Base-by-base conservation (phyloP, 2,329 filamentous ascomycete species). In the Akanthomyces uredinophilus region DNA sequence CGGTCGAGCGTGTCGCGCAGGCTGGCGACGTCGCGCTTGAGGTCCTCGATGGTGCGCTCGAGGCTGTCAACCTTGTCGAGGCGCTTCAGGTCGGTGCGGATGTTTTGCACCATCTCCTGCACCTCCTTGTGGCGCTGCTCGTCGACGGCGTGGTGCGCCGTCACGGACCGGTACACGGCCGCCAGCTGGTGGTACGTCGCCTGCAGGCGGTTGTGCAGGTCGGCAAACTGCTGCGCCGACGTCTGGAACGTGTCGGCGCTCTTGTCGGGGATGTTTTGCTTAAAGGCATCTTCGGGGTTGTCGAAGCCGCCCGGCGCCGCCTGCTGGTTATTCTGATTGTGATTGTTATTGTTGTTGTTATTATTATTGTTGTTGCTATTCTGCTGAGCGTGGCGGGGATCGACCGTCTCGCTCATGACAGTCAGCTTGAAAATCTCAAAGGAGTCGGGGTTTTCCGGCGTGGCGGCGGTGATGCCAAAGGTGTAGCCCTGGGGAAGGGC, bases 401-500 rank as follows among this genome's bases (percentile, higher is more conserved):
- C 57, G 39, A 65, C 70, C 63, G 68, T 77, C 69, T 86, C 83
- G 13, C 83, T 87, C 70, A 87, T 85, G 57, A 95, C 85, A 41
- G 90, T 82, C 71, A 98, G 84, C 73, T 94, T 96, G 81, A 93
- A 95, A 67, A 96, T 75, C 76, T 99, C 95, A 70, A 97, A 96
- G 5, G 92, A 96, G 77, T 99, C 95, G 0, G 95, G 92, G 69
- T 87, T 93, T 67, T 98, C 94, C 35, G 91, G 90, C 3, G 91
- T 94, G 18, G 91, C 90, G 47, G 94, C 95, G 14, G 90, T 92
- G 68, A 99, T 79, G 69, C 95, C 95, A 67, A 96, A 91, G 72
- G 85, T 84, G 78, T 98, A 96, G 67, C 91, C 91, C 2, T 82
- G 69, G 3, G 94, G 95, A 27, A 99, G 83, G 64, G 80, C 81